Evolutionary conservation across 140 eudicot species (phyloP).

Genomic region (Erigeron philadelphicus): DNA sequence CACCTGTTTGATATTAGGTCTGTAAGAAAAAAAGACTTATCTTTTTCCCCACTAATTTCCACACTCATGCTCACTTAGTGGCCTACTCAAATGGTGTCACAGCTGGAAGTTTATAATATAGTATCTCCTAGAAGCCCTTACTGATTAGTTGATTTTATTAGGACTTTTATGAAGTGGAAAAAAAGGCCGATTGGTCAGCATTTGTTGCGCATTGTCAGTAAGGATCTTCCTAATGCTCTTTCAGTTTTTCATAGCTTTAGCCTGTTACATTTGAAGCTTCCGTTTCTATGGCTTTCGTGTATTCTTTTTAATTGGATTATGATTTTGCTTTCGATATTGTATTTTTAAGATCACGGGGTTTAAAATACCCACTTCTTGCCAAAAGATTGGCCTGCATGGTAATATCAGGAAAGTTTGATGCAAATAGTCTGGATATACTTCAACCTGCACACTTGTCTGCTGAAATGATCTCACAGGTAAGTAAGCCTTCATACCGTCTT

Average conservation of each 20-base stretch:
- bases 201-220: slow-evolving; percentile 70
- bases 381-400: slow-evolving; percentile 90
- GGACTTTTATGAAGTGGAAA: slow-evolving; percentile 73
- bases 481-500: slow-evolving; percentile 8
- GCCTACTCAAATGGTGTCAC: no score
- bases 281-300: not conserved
- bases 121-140: slow-evolving; percentile 7
- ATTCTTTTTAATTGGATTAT: not conserved
- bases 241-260: not conserved
- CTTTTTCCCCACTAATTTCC: not conserved
- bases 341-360: slow-evolving; percentile 47
- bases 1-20: slow-evolving; percentile 32
- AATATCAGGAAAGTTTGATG: slow-evolving; percentile 50
- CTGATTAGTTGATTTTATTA: slow-evolving; percentile 28
- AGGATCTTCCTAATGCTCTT: slow-evolving; percentile 16
- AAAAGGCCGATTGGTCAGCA: slow-evolving; percentile 72
- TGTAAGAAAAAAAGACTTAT: not conserved
- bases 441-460: slow-evolving; percentile 65
- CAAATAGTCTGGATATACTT: slow-evolving; percentile 64
- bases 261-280: slow-evolving; percentile 1
- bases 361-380: slow-evolving; percentile 81
- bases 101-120: no score
- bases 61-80: no score
- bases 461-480: slow-evolving; percentile 50
- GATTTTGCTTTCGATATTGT: slow-evolving; percentile 15